Percentiles rank a stretch among this genome's conserved stretches.
These are phyloP conservation scores for Verticillium nonalfalfae DNA, from an alignment of 2,329 filamentous ascomycete genomes.

Conservation along the genomic window DNA sequence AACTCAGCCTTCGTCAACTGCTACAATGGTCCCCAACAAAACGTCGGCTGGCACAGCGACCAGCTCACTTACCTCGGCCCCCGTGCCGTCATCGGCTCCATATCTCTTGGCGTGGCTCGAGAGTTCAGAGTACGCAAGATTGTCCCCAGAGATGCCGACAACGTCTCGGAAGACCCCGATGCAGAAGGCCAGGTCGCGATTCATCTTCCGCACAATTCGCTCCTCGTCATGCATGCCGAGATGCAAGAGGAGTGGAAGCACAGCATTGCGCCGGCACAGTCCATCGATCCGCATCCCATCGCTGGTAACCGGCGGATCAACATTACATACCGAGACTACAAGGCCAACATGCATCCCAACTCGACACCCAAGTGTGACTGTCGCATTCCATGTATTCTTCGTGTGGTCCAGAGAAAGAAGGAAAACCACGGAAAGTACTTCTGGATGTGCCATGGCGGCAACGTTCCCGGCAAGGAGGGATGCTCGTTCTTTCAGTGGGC, in stretches of 20 bases:
- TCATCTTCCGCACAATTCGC: slow-evolving; percentile 88
- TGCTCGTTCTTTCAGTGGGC: slow-evolving; percentile 84
- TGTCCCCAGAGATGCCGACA: slow-evolving; percentile 49
- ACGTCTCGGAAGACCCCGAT: slow-evolving; percentile 44
- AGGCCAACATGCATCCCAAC: slow-evolving; percentile 66
- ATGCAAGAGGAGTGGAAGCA: slow-evolving; percentile 99
- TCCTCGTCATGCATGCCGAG: slow-evolving; percentile 93
- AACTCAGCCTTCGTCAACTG: slow-evolving; percentile 95
- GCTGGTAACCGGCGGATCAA: slow-evolving; percentile 80
- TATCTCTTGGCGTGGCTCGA: slow-evolving; percentile 86
- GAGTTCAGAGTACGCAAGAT: slow-evolving; percentile 85
- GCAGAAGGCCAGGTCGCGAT: slow-evolving; percentile 83
- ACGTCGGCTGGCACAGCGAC: slow-evolving; percentile 88
- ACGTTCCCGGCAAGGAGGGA: slow-evolving; percentile 59
- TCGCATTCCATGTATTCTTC: slow-evolving; percentile 58
- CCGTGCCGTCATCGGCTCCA: slow-evolving; percentile 77
- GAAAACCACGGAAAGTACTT: slow-evolving; percentile 78
- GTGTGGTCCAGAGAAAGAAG: slow-evolving; percentile 73
- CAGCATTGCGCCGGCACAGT: slow-evolving; percentile 65
- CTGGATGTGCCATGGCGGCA: slow-evolving; percentile 86
- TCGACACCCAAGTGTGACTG: slow-evolving; percentile 76
- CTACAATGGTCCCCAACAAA: slow-evolving; percentile 75
- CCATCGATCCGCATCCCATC: slow-evolving; percentile 79
- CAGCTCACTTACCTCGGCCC: slow-evolving; percentile 91
- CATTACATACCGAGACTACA: slow-evolving; percentile 88